These are phyloP conservation scores for Piper longum DNA, from an alignment of 164 flowering plant species.

Conservation along the genomic window DNA sequence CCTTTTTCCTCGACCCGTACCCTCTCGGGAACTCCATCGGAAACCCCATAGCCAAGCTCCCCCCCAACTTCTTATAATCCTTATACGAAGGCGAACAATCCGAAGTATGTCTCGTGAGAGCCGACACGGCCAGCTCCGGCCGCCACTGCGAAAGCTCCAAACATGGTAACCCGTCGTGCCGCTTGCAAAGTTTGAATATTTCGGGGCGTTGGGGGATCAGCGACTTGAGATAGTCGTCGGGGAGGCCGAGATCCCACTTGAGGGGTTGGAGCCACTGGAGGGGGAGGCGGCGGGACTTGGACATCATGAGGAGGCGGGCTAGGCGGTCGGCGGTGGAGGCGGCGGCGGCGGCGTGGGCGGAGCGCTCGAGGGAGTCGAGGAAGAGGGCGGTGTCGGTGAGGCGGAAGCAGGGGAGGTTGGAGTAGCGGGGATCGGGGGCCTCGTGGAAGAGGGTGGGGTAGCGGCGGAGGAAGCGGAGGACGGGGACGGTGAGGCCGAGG, in stretches of 20 bases:
- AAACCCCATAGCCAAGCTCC: conserved; percentile 38
- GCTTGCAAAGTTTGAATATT: conserved; percentile 41
- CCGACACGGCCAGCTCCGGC: conserved; percentile 61
- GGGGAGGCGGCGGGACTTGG: conserved; percentile 29
- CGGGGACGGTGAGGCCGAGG: conserved; percentile 92
- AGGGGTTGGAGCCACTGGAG: conserved; percentile 41
- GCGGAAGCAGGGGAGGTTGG: conserved; percentile 51
- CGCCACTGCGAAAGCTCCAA: conserved; percentile 47
- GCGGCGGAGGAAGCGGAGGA: conserved; percentile 76
- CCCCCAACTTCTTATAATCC: conserved; percentile 34
- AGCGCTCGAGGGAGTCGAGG: conserved; percentile 42
- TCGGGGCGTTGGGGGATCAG: conserved; percentile 46
- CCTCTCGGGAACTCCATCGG: conserved; percentile 85
- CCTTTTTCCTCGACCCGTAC: conserved; percentile 79
- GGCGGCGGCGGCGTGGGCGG: conserved; percentile 25
- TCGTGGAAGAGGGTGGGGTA: conserved; percentile 74
- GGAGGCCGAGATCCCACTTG: conserved; percentile 87
- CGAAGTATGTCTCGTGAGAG: conserved; percentile 38
- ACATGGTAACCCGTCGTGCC: conserved; percentile 36
- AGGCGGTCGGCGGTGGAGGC: conserved; percentile 45
- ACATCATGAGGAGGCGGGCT: conserved; percentile 62
- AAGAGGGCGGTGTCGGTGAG: conserved; percentile 48
- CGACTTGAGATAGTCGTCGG: conserved; percentile 40
- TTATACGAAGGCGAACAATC: conserved; percentile 23
- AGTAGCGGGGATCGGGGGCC: conserved; percentile 51